These are phyloP conservation scores for Ogataea thermomethanolica DNA, from an alignment of 805 yeast species.

Conservation along the genomic window DNA sequence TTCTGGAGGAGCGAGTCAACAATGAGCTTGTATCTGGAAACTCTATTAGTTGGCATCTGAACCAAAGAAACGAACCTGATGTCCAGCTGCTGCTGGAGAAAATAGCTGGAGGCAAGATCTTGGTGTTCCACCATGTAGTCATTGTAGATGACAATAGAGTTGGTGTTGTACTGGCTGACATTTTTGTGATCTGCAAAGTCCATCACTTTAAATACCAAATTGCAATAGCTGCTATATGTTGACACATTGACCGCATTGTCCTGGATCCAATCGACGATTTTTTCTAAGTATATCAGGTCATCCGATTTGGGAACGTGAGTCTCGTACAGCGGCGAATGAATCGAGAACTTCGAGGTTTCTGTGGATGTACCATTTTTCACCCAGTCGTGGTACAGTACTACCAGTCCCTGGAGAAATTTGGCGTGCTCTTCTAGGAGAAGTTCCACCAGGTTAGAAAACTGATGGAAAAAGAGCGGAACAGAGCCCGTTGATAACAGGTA, in stretches of 20 bases:
- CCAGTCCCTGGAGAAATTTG: constrained; percentile 28
- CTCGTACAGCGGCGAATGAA: constrained; percentile 26
- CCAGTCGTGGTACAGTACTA: constrained; percentile 23
- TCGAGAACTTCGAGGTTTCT: constrained; percentile 10
- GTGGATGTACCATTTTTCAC: constrained; percentile 16
- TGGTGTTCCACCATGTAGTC: constrained; percentile 29
- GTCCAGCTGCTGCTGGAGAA: constrained; percentile 43
- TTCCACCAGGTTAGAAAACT: constrained; percentile 28
- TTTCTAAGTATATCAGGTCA: constrained; percentile 20
- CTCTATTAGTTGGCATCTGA: constrained; percentile 51
- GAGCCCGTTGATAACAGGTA: constrained; percentile 35
- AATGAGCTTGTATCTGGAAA: constrained; percentile 49
- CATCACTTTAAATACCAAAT: constrained; percentile 22
- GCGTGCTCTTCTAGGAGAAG: constrained; percentile 34
- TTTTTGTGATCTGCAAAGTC: constrained; percentile 21
- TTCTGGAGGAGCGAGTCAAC: constrained; percentile 39
- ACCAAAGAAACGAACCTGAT: constrained; percentile 50
- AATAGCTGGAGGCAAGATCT: constrained; percentile 25
- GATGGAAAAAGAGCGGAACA: constrained; percentile 35
- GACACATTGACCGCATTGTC: constrained; percentile 22
- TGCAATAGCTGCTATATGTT: constrained; percentile 27
- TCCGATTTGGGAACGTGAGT: constrained; percentile 20
- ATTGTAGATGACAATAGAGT: constrained; percentile 20
- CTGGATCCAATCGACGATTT: constrained; percentile 19
- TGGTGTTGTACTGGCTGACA: constrained; percentile 26